Conservation (phyloP, 768 basidiomycete genomes). For the Gymnopilus junonius region DNA sequence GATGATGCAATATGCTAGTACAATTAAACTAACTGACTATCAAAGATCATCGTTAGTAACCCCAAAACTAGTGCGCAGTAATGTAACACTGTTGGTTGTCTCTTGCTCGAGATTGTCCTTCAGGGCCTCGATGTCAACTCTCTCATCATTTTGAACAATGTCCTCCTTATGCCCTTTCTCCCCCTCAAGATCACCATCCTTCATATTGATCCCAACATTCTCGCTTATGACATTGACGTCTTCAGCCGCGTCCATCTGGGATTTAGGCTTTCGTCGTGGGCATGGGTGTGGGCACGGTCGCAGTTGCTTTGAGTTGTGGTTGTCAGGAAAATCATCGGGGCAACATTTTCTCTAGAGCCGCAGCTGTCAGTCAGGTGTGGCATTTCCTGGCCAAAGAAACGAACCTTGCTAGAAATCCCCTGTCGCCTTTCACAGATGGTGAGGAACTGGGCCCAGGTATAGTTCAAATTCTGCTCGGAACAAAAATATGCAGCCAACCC, state of each 20-base stretch:
- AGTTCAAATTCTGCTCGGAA: not conserved
- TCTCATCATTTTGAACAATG: not conserved
- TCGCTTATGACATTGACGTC: not conserved
- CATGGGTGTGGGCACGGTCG: not conserved
- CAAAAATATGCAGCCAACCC: not conserved
- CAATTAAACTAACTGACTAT: not conserved
- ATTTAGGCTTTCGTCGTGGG: not conserved
- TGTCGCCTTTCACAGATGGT: not conserved
- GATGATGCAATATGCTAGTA: not conserved
- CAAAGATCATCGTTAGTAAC: not conserved
- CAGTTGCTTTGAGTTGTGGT: not conserved
- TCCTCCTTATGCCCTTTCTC: not conserved
- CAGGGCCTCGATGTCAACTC: not conserved
- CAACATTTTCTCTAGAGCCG: not conserved
- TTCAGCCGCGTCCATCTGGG: not conserved
- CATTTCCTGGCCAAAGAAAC: not conserved
- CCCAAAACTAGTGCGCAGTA: too few relatives aligned
- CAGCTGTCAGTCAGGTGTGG: not conserved
- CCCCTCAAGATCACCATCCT: not conserved
- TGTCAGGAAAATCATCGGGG: not conserved
- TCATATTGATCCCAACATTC: not conserved
- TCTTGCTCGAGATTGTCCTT: too few relatives aligned
- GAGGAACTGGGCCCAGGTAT: not conserved
- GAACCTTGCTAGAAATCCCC: not conserved
- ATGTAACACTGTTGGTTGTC: too few relatives aligned